These are phyloP conservation scores for Chrysanthemum lavandulifolium DNA, from an alignment of 129 eudicot genomes.

Conservation along the genomic window DNA sequence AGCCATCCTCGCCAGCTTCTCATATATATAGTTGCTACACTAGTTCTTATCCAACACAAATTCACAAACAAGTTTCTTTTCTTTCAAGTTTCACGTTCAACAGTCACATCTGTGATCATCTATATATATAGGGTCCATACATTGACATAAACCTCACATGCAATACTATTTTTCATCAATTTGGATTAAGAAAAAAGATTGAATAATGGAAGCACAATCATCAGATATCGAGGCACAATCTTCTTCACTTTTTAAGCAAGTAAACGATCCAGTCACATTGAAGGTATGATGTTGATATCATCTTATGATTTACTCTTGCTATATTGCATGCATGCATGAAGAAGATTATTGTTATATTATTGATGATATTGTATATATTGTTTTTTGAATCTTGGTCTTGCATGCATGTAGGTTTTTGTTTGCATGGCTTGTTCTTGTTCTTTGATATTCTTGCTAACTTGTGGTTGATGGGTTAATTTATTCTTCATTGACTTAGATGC, in stretches of 20 bases:
- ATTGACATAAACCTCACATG: not conserved
- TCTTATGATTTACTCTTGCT: not conserved
- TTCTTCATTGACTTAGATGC: too few species aligned
- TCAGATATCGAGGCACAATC: constrained; percentile 46
- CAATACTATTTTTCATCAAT: not conserved
- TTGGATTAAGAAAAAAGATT: not conserved
- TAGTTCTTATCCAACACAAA: constrained; percentile 10
- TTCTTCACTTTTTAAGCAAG: constrained; percentile 32
- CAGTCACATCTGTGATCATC: not conserved
- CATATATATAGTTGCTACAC: constrained; percentile 16
- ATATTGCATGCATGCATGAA: not conserved
- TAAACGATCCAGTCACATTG: constrained; percentile 41
- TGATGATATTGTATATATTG: too few species aligned
- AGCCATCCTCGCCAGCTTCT: not conserved
- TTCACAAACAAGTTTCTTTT: constrained; percentile 10
- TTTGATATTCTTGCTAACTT: too few species aligned
- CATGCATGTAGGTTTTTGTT: too few species aligned
- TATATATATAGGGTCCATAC: not conserved
- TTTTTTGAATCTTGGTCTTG: too few species aligned
- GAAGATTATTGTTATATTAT: not conserved
- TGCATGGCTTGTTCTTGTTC: too few species aligned
- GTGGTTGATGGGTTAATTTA: too few species aligned
- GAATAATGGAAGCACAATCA: constrained; percentile 26
- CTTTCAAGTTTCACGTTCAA: not conserved
- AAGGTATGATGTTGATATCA: constrained; percentile 36